These are phyloP conservation scores for Suhomyces coccinellae DNA, from an alignment of 1,139 yeast genomes.

Conservation along the genomic window DNA sequence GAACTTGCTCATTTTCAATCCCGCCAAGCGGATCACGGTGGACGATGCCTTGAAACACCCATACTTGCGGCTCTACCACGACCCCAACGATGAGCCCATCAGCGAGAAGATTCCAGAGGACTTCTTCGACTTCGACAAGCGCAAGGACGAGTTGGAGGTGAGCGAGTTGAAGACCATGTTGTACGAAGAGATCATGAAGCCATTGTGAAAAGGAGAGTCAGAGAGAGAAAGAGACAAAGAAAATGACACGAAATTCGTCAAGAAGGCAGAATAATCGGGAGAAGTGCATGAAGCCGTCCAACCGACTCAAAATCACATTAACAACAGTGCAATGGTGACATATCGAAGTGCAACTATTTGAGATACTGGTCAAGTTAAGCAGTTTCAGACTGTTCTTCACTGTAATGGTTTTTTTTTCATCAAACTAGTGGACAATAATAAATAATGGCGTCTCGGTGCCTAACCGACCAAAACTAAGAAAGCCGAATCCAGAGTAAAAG, in stretches of 20 bases:
- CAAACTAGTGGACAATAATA: background rate
- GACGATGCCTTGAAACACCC: slow-evolving; percentile 83
- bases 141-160: slow-evolving; percentile 67
- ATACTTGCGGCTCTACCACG: slow-evolving; percentile 76
- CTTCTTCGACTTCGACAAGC: slow-evolving; percentile 80
- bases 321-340: too few relatives aligned
- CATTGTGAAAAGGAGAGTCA: slow-evolving; percentile 19
- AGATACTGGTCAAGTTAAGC: too few relatives aligned
- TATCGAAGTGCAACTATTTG: too few relatives aligned
- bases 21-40: slow-evolving; percentile 73
- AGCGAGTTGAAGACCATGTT: slow-evolving; percentile 71
- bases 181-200: slow-evolving; percentile 57
- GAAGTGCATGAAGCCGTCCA: too few relatives aligned
- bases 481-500: background rate
- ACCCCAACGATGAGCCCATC: slow-evolving; percentile 78
- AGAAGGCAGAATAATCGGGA: background rate
- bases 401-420: background rate
- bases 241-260: background rate
- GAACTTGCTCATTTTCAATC: slow-evolving; percentile 76
- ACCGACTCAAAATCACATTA: too few relatives aligned
- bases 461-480: background rate
- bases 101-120: slow-evolving; percentile 72
- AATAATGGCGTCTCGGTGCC: background rate
- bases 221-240: background rate
- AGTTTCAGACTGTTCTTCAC: background rate